Base-by-base conservation (phyloP, 768 basidiomycete genomes). In the Mycena metata region DNA sequence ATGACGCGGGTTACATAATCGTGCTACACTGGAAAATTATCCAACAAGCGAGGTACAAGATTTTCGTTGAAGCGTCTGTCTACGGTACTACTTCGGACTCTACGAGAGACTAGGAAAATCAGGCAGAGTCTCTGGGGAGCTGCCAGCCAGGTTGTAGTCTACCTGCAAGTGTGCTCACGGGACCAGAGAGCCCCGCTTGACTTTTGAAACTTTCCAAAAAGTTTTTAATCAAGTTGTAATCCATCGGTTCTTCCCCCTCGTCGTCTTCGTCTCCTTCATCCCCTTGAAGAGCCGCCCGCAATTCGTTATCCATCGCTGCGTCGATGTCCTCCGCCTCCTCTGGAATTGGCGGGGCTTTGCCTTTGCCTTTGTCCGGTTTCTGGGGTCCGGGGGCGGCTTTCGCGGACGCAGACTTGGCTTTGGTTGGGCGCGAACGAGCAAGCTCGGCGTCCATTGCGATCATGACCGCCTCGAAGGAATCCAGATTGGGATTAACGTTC, bases 391-490 rank as follows among this genome's bases (percentile, higher is more conserved):
- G 42, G 15, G 10, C 15, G 39, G 61, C 54, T 54, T 52, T 51
- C 16, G 68, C 39, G 24, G 71, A 39, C 51, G 67, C 41, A 17
- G 51, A 47, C 47, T 66, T 69, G 46, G 57, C 35, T 72, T 78
- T 71, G 47, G 43, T 69, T 41, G 81, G 74, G 33, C 81, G 84
- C 50, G 81, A 77, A 17, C 83, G 87, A 21, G 83, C 83, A 35
- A 99, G 83, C 72, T 98, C 94, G 19, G 83, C 87, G 72, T 99
- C 98, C 91, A 99, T 94, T 3, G 96, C 96, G 75, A 89, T 87
- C 98, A 99, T 99, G 36, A 99, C 94, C 1, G 92, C 88, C 76
- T 99, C 98, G 70, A 99, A 99, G 0, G 96, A 96, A 77, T 96
- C 88, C 23, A 99, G 84, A 52, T 90, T 88, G 5, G 90, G 87